phyloP scores from a whole-genome alignment of 257 asterid species.

The Penstemon newberryi region DNA sequence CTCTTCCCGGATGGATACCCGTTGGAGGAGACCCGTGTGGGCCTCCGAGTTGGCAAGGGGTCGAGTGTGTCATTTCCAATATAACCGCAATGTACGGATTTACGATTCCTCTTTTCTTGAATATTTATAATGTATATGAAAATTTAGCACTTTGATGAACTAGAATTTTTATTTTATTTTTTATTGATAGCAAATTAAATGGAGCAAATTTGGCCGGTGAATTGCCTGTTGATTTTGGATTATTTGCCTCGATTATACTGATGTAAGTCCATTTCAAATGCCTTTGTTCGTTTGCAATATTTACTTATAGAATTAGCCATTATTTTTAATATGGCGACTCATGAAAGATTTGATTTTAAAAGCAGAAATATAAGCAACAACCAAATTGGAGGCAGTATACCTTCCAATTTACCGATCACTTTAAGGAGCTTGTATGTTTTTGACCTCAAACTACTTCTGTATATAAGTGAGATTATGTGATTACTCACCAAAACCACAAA shows the following conservation, averaged over 20 bases:
- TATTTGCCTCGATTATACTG: constrained; percentile 59
- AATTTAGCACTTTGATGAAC: neutral
- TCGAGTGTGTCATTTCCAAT: constrained; percentile 74
- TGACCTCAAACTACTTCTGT: constrained; percentile 21
- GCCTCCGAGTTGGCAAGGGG: constrained; percentile 80
- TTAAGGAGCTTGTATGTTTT: constrained; percentile 68
- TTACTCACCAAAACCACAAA: constrained; percentile 27
- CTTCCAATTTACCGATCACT: constrained; percentile 67
- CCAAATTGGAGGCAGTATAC: constrained; percentile 82
- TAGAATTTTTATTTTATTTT: neutral
- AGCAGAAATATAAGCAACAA: constrained; percentile 78
- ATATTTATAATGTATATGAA: neutral
- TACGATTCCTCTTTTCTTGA: constrained; percentile 34
- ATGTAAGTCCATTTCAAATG: constrained; percentile 51
- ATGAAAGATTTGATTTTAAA: constrained; percentile 22
- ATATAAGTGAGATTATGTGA: constrained; percentile 28
- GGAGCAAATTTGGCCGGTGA: constrained; percentile 68
- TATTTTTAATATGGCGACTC: constrained; percentile 1
- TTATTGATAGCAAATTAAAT: constrained; percentile 49
- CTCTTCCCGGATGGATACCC: constrained; percentile 73
- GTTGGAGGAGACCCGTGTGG: constrained; percentile 94
- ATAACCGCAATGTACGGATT: constrained; percentile 85
- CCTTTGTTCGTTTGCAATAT: neutral
- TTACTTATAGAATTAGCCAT: neutral
- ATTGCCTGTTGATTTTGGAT: constrained; percentile 57